Percentiles rank a stretch among this genome's conserved stretches.
These are phyloP conservation scores for Candida sanyaensis DNA, from an alignment of 1,139 yeast genomes.

Conservation along the genomic window DNA sequence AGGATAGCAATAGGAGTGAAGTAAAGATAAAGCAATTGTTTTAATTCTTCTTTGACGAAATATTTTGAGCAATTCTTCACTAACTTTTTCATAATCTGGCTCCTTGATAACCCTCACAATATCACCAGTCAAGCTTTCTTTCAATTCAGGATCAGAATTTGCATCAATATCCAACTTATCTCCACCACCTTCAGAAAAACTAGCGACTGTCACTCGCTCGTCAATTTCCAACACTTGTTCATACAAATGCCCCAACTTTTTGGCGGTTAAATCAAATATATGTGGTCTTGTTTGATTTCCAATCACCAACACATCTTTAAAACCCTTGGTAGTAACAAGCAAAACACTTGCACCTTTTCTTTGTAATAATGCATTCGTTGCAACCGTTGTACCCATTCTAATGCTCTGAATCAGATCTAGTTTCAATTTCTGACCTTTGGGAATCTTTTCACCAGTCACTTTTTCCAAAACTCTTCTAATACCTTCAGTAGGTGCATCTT, in stretches of 20 bases:
- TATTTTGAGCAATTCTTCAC: constrained; percentile 24
- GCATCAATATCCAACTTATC: constrained; percentile 22
- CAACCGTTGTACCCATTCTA: constrained; percentile 44
- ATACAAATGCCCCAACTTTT: constrained; percentile 37
- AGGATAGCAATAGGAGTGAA: constrained; percentile 44
- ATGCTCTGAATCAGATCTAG: constrained; percentile 33
- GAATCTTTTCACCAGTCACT: constrained; percentile 51
- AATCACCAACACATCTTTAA: constrained; percentile 46
- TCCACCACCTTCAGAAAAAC: constrained; percentile 46
- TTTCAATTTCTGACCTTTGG: constrained; percentile 35
- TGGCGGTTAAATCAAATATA: constrained; percentile 40
- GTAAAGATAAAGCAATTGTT: constrained; percentile 40
- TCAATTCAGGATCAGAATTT: constrained; percentile 25
- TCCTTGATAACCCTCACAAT: constrained; percentile 28
- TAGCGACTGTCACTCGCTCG: constrained; percentile 43
- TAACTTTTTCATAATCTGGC: constrained; percentile 32
- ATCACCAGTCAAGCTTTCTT: constrained; percentile 40
- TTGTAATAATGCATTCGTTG: constrained; percentile 44
- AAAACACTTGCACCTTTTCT: constrained; percentile 56
- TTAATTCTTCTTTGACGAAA: constrained; percentile 28
- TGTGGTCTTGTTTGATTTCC: constrained; percentile 45
- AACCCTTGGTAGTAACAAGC: constrained; percentile 53
- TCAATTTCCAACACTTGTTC: constrained; percentile 39
- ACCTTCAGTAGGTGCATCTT: constrained; percentile 91
- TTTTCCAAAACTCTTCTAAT: constrained; percentile 73